Base-by-base conservation (phyloP, 1,284 basidiomycete species). In the Ceratobasidium sp. region DNA sequence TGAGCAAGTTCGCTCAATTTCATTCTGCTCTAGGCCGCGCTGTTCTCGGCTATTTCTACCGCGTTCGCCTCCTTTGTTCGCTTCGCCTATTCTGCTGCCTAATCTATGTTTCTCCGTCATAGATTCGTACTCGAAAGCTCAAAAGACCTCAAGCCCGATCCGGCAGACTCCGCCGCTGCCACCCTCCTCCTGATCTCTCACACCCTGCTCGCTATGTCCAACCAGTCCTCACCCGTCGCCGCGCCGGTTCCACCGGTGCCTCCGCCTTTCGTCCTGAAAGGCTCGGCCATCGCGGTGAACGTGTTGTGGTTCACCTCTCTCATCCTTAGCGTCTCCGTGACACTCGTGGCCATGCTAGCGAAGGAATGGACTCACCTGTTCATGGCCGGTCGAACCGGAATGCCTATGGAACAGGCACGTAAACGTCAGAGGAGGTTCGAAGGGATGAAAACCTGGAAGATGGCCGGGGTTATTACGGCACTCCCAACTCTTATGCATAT, bases 1-100 rank as follows among this genome's bases (percentile, higher is more conserved):
- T 31, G 15, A 31, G 17, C 17, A 15, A 15, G 6, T 36, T 7
- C 3, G 11, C 29, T 33, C 17, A 15, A 56, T 24, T n/a, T n/a
- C 15, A 1, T 51, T 41, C 33, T 22, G n/a, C 7, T 9, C 27
- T 17, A 60, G 57, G 57, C 57, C 2, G 57, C 57, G 31, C 31
- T 60, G 29, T 60, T 60, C 31, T 60, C 57, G 8, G 57, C 57
- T 4, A 60, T 60, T 19, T 60, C 29, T 19, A 60, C 57, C 41
- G 31, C 57, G 57, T 60, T 2, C 14, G 47, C 51, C 0, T 19
- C 24, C 17, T 4, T 11, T 29, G 17, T 6, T 51, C 14, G 0
- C 0, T 0, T 15, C n/a, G 11, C 1, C 19, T 15, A 11, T 14
- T n/a, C n/a, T n/a, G n/a, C 9, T 22, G 17, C 1, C 14, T 53